phyloP scores from a whole-genome alignment of 202 grass and related monocot species.

The Hordeum pubiflorum region DNA sequence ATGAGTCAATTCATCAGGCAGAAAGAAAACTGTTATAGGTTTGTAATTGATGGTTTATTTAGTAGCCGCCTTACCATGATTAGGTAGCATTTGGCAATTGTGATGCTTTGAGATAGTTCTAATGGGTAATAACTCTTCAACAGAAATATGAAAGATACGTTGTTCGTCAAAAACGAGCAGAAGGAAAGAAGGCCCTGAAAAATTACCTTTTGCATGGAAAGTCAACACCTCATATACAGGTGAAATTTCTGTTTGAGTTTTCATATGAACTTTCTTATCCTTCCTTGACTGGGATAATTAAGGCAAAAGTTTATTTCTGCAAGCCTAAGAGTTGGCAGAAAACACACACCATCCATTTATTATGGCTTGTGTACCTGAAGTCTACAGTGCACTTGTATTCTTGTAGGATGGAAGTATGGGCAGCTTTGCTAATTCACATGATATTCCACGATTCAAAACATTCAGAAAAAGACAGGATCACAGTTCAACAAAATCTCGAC shows the following conservation, averaged over 20 bases:
- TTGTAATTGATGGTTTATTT: neutral
- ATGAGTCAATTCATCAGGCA: neutral
- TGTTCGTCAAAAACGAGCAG: slow-evolving; percentile 66
- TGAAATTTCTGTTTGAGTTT: neutral
- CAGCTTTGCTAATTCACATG: slow-evolving; percentile 48
- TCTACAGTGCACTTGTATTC: neutral
- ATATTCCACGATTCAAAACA: slow-evolving; percentile 38
- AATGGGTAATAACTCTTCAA: slow-evolving; percentile 24
- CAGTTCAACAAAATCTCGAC: slow-evolving; percentile 31
- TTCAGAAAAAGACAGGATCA: slow-evolving; percentile 45
- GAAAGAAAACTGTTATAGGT: neutral
- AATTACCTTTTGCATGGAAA: slow-evolving; percentile 81
- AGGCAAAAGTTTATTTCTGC: neutral
- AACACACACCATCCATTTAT: neutral
- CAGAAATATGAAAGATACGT: slow-evolving; percentile 75
- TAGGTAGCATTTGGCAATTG: neutral
- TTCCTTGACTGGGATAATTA: neutral
- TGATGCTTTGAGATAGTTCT: neutral
- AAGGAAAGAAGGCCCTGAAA: slow-evolving; percentile 83
- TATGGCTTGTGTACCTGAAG: neutral
- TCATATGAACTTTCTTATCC: neutral
- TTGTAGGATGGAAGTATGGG: slow-evolving; percentile 50
- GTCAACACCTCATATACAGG: slow-evolving; percentile 45
- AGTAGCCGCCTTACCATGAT: neutral
- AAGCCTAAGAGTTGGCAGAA: neutral